phyloP scores from a whole-genome alignment of 2,329 filamentous ascomycete genomes.

The Pseudopyricularia cyperi region DNA sequence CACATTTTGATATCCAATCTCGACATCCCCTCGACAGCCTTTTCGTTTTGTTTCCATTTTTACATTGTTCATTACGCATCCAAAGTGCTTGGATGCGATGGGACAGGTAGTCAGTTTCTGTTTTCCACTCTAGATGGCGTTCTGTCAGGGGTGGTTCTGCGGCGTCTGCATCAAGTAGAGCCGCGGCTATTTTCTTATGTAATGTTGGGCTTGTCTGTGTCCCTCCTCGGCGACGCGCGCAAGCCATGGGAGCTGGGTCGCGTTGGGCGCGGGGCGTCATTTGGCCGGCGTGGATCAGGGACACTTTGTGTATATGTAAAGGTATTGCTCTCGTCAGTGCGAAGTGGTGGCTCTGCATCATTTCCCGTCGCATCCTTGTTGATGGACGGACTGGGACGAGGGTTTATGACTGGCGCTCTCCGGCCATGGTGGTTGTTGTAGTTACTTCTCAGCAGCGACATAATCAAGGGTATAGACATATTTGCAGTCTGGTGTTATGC shows the following conservation, averaged over 20 bases:
- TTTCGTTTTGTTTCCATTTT: background rate
- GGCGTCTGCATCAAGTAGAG: background rate
- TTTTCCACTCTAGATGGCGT: background rate
- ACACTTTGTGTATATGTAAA: background rate
- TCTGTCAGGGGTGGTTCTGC: background rate
- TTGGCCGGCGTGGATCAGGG: no score
- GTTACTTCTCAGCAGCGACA: background rate
- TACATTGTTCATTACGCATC: background rate
- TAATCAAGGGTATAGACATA: background rate
- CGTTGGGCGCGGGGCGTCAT: background rate
- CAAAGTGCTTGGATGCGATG: conserved; percentile 2
- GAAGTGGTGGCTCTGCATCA: background rate
- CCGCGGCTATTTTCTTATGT: background rate
- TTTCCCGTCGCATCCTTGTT: background rate
- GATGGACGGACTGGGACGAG: background rate
- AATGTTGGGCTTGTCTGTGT: background rate
- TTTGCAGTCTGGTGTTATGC: background rate
- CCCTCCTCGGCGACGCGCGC: background rate
- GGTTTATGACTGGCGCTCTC: background rate
- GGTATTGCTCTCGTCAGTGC: background rate
- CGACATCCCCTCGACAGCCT: conserved; percentile 1
- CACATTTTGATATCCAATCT: background rate
- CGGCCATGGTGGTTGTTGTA: background rate
- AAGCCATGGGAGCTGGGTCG: background rate
- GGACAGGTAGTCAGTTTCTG: background rate